Base-by-base conservation (phyloP, 257 asterid genomes). In the Nicotiana obtusifolia region DNA sequence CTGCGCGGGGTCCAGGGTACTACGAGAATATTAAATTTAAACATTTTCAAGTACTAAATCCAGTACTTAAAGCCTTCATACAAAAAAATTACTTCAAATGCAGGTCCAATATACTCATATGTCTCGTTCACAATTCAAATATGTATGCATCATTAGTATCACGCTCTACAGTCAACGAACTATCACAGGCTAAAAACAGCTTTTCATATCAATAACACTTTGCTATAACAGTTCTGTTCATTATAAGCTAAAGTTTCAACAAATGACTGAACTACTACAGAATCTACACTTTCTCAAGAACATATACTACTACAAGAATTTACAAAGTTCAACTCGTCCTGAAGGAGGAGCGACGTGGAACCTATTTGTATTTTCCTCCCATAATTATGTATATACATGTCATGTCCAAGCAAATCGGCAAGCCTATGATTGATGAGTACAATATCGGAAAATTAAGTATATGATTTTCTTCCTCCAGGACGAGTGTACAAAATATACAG, bases 321-420 rank as follows among this genome's bases (percentile, higher is more conserved):
- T 75, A 75, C 80, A 75, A 75, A 75, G 62, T 75, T 49, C 80
- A 75, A 49, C 80, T 75, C 41, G 10, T 26, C 62, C 37, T 26
- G 44, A 16, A 73, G 79, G 78, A 47, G 77, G 30, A 5, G 37
- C 0, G 10, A 73, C 59, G 16, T 49, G 62, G 44, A 2, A 49
- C 44, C 16, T 49, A 49, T 44, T 71, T 71, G 2, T 41, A 41
- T 15, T 2, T 49, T 73, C 37, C 61, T 24, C 80, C 10, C 44
- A 75, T 4, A 16, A 49, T n/a, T 49, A 75, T 8, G 62, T 24
- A 30, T 15, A 47, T 20, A 69, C 76, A n/a, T 35, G 15, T 35
- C 3, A n/a, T n/a, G 30, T 19, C 77, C 28, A 35, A 47, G 61
- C 3, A 5, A 15, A 49, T 26, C 19, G 62, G 41, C 80, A 14